Evolutionary conservation across 176 grass and related monocot genomes (phyloP), one percentile per base, ranked within the genome.

Genomic region (Metroxylon sagu): DNA sequence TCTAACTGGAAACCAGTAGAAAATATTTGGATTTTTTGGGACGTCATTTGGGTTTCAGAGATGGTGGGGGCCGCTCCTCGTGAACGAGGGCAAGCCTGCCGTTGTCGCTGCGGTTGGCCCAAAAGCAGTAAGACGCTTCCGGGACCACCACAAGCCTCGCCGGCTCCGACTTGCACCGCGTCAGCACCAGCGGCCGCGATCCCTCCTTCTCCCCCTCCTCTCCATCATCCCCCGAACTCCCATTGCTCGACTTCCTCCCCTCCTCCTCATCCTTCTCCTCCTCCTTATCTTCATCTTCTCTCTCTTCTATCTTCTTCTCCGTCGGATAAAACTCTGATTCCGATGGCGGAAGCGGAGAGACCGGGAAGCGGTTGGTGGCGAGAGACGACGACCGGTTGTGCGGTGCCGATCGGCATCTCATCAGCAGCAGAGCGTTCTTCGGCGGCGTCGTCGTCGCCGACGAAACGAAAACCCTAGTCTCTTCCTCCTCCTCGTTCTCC

Each of bases 371-470:
- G 25, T 18, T 28, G 27, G 29, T 62, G 72, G 75, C 84, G 29
- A 90, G 87, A 26, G 82, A 60, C 6, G 75, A 79, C 48, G 72
- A 62, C 27, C 82, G 78, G 76, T 98, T 87, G 68, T 98, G 93
- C 59, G 93, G 93, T 25, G 93, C 87, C 1, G 93, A 98, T 4
- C 93, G 87, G 78, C 93, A 88, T 16, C 93, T 79, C 93, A 98
- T 98, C 6, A 98, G 76, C n/a, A 98, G 65, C 28, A 98, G 93
- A 16, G 93, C 93, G 71, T 98, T 91, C 64, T 88, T 98, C 2
- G 87, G 93, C 19, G 93, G 93, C 19, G 81, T 80, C 7, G 87
- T 64, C 49, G 84, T 84, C 1, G 66, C 73, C 6, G 87, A 82
- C 17, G 87, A 81, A 50, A 74, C 75, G 1, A 80, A 76, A 49